phyloP scores from a whole-genome alignment of 257 asterid species.

The Asclepias syriaca region DNA sequence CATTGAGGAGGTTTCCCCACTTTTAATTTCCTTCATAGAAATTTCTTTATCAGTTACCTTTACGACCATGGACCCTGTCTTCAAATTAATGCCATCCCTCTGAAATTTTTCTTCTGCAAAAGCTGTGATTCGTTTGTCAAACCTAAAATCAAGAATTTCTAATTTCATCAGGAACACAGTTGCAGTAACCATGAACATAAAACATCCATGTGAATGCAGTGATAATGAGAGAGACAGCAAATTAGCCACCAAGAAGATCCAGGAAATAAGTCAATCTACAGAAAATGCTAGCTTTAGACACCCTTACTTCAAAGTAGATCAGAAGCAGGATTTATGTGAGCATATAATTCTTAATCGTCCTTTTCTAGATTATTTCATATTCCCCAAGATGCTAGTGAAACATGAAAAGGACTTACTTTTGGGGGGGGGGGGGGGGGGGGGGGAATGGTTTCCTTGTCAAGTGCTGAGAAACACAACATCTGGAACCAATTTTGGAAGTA shows the following conservation, averaged over 20 bases:
- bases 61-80: constrained; percentile 92
- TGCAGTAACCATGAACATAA: not conserved
- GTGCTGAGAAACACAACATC: not conserved
- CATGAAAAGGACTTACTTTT: not conserved
- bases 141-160: constrained; percentile 47
- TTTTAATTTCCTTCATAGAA: constrained; percentile 65
- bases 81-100: constrained; percentile 83
- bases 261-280: not conserved
- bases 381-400: not conserved
- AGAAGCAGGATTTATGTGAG: not conserved
- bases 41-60: constrained; percentile 79
- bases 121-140: constrained; percentile 92
- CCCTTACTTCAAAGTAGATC: not conserved
- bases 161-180: not conserved
- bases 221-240: not conserved
- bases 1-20: constrained; percentile 58
- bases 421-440: not conserved
- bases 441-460: not conserved
- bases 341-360: not conserved
- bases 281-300: not conserved
- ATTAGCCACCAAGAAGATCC: constrained; percentile 1
- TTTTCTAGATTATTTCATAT: not conserved
- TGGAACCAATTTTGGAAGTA: not conserved
- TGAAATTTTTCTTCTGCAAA: constrained; percentile 86
- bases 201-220: not conserved